Conservation (phyloP, 1,139 yeast species). For the Yamadazyma triangularis region DNA sequence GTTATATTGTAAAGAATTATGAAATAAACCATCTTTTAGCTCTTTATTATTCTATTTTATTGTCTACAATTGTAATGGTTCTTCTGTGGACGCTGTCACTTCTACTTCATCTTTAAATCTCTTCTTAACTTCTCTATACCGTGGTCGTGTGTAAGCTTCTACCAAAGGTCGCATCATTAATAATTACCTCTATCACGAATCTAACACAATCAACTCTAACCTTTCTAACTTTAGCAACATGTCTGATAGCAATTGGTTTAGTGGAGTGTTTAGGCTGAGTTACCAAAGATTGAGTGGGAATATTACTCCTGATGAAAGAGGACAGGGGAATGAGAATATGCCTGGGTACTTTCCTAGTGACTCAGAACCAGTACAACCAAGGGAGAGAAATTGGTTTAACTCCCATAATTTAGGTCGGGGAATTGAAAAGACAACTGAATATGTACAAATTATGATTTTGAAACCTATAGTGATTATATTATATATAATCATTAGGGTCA, state of each 20-base stretch:
- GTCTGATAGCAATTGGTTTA: background rate
- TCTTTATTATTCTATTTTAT: too few species aligned
- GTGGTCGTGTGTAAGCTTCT: too few species aligned
- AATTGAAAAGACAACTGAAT: slow-evolving; percentile 26
- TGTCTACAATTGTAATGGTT: too few species aligned
- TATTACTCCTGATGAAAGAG: background rate
- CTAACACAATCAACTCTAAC: too few species aligned
- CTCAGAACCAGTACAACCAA: slow-evolving; percentile 5
- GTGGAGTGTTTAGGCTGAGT: slow-evolving; percentile 2
- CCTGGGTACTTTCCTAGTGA: slow-evolving; percentile 11
- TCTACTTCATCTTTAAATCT: too few species aligned
- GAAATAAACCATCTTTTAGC: too few species aligned
- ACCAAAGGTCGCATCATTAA: too few species aligned
- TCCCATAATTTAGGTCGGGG: slow-evolving; percentile 29
- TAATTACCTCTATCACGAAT: too few species aligned
- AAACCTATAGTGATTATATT: slow-evolving; percentile 27
- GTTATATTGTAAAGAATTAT: too few species aligned
- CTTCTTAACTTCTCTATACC: too few species aligned
- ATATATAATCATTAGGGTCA: slow-evolving; percentile 18
- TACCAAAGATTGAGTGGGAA: slow-evolving; percentile 8
- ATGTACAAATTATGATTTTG: slow-evolving; percentile 15
- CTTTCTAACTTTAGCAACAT: too few species aligned
- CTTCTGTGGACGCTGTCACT: too few species aligned
- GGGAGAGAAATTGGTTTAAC: slow-evolving; percentile 9
- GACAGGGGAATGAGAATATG: slow-evolving; percentile 2